Evolutionary conservation across 352 stramenopile species (phyloP).

Genomic region (Pythium plurisporium): DNA sequence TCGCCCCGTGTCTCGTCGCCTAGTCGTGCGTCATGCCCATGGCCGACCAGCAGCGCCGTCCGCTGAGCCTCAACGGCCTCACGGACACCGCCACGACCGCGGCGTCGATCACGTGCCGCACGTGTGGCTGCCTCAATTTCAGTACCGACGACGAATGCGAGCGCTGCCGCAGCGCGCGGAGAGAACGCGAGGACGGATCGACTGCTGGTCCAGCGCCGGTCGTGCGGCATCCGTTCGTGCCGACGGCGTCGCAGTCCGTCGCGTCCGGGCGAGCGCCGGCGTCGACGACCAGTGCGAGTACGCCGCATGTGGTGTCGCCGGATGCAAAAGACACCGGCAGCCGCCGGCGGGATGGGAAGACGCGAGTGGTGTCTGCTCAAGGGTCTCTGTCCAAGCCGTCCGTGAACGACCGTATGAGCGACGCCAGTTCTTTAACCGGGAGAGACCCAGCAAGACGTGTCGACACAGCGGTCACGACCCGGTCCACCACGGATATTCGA

Average conservation of each 20-base stretch:
- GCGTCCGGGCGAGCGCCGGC: neutral
- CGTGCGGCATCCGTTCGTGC: conserved; percentile 12
- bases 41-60: neutral
- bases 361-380: no score
- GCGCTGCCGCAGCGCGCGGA: conserved; percentile 17
- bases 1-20: no score
- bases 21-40: conserved; percentile 11
- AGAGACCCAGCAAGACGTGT: no score
- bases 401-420: no score
- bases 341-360: neutral
- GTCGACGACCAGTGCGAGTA: neutral
- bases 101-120: conserved; percentile 19
- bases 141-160: conserved; percentile 29
- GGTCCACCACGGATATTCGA: no score
- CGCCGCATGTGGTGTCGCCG: no score
- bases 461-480: no score
- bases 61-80: neutral
- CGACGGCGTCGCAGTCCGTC: neutral
- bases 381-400: no score
- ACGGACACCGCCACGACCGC: neutral
- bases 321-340: neutral
- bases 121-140: conserved; percentile 51
- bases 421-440: no score
- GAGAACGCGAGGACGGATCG: neutral
- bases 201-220: neutral